Percentiles rank a stretch among this genome's conserved stretches.
phyloP scores from a whole-genome alignment of 768 basidiomycete genomes.

The Cyclocybe aegerita region DNA sequence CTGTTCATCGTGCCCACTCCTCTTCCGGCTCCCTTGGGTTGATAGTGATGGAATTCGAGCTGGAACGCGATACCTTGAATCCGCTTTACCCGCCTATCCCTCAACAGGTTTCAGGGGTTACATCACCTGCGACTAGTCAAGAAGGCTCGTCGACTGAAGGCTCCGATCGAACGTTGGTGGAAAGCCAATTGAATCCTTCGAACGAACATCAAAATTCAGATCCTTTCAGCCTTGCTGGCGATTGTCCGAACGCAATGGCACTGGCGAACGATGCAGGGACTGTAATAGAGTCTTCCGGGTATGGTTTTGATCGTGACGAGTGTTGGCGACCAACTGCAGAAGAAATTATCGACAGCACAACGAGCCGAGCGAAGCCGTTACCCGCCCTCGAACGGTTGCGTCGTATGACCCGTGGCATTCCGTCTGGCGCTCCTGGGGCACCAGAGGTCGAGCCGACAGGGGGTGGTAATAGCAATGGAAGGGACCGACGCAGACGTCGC shows the following conservation, averaged over 20 bases:
- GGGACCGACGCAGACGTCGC: slow-evolving; percentile 17
- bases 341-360: slow-evolving; percentile 72
- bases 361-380: slow-evolving; percentile 63
- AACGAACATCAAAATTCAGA: no score
- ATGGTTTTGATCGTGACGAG: slow-evolving; percentile 20
- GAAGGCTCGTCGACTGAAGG: neutral
- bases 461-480: slow-evolving; percentile 3
- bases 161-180: no score
- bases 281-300: slow-evolving; percentile 1
- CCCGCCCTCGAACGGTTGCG: slow-evolving; percentile 70
- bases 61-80: slow-evolving; percentile 68
- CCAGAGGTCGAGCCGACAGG: neutral
- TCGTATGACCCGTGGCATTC: slow-evolving; percentile 31
- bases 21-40: slow-evolving; percentile 25
- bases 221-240: no score
- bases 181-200: no score
- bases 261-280: slow-evolving; percentile 1
- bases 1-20: slow-evolving; percentile 54
- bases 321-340: slow-evolving; percentile 50
- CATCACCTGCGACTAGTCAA: slow-evolving; percentile 1
- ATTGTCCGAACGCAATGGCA: no score
- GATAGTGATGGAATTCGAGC: slow-evolving; percentile 79
- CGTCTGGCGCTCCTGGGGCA: slow-evolving; percentile 5
- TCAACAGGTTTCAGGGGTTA: neutral
- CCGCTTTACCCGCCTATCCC: slow-evolving; percentile 57